phyloP scores from a whole-genome alignment of 1,284 basidiomycete genomes.

The Cutaneotrichosporon sp. region DNA sequence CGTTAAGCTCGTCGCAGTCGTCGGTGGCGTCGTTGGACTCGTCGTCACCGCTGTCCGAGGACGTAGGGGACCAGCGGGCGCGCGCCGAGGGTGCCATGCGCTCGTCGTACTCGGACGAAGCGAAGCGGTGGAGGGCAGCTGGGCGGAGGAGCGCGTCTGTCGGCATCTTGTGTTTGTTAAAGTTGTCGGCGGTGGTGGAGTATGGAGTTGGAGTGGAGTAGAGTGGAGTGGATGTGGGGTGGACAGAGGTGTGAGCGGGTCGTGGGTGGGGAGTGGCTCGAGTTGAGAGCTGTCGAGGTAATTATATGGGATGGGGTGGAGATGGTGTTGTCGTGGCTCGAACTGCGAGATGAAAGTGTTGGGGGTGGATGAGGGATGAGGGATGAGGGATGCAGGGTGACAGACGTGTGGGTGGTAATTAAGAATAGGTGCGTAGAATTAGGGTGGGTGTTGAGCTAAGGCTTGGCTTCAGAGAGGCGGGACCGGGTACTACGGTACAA shows the following conservation, averaged over 20 bases:
- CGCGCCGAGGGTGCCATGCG: not conserved
- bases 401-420: not conserved
- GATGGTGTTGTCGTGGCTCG: not conserved
- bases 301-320: not conserved
- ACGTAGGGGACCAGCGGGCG: not conserved
- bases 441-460: no score
- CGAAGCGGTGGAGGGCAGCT: constrained; percentile 1
- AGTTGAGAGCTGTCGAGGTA: not conserved
- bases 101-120: not conserved
- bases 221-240: not conserved
- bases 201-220: no score
- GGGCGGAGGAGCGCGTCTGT: constrained; percentile 14
- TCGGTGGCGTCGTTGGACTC: constrained; percentile 4
- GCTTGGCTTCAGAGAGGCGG: no score
- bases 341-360: not conserved
- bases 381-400: constrained; percentile 7
- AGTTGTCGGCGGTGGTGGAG: no score
- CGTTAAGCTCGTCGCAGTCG: constrained; percentile 8
- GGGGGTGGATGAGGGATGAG: constrained; percentile 14
- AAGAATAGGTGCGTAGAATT: not conserved
- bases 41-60: constrained; percentile 10
- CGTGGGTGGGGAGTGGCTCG: not conserved
- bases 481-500: no score
- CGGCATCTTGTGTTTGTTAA: constrained; percentile 7
- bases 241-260: not conserved